Base-by-base conservation (phyloP, 805 yeast genomes). In the Priceomyces haplophilus region DNA sequence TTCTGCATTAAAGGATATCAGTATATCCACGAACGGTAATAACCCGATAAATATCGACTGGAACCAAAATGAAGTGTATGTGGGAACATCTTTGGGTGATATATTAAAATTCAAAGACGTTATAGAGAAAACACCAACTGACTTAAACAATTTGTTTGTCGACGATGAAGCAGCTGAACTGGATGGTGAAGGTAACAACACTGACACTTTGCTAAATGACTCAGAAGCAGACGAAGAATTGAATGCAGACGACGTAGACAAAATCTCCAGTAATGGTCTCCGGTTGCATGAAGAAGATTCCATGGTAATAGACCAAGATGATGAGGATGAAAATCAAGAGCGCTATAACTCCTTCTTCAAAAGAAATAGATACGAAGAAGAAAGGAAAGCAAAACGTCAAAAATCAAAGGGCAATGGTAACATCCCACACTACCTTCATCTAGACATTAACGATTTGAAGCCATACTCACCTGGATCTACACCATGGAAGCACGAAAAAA, bases 401-500 rank as follows among this genome's bases (percentile, higher is more conserved):
- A 61, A 54, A 39, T 43, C 51, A 3, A 50, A 45, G 35, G 40
- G 38, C 6, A 44, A 45, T 35, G 55, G 52, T 2, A 13, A 3
- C 13, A 13, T 15, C 19, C 46, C 38, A 17, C 37, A n/a, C 7
- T 21, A 21, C 11, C 33, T 38, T 11, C 31, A 24, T 20, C 19
- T 24, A 13, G 37, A 41, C 23, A 23, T 13, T 18, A 39, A 40
- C 6, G 67, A 65, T 7, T 54, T 80, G 21, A 69, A 65, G 36
- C 90, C 97, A 0, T 84, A 81, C 52, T 88, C 95, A 3, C 85
- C 88, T 1, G 98, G 98, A 1, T 78, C 85, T 5, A 91, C 98
- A 0, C 96, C 96, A 0, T 51, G 52, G 36, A 40, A 50, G 34
- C 42, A 44, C 50, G 17, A 46, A 40, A 36, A 20, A 17, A 42